Conservation (phyloP, 2,329 filamentous ascomycete species). For the Phaeosphaeriaceae sp. region DNA sequence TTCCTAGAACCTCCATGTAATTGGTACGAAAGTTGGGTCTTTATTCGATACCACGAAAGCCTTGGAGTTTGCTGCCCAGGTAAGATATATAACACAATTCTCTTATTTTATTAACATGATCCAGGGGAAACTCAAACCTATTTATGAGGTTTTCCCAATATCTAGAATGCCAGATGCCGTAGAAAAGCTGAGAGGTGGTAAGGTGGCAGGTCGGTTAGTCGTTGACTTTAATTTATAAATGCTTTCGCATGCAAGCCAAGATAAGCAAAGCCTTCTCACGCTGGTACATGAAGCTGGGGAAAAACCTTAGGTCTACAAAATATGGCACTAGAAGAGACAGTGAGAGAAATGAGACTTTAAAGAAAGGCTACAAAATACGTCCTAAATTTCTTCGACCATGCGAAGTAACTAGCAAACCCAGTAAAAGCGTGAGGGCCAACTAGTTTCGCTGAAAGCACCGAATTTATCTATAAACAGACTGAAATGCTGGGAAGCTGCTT, state of each 20-base stretch:
- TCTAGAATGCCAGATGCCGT: conserved; percentile 56
- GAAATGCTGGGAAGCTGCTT: too few species aligned
- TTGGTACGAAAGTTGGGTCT: conserved; percentile 49
- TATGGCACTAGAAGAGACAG: too few species aligned
- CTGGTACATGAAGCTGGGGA: too few species aligned
- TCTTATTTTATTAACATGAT: neutral
- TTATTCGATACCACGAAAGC: conserved; percentile 51
- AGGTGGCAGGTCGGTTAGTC: conserved; percentile 58
- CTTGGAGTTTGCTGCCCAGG: conserved; percentile 55
- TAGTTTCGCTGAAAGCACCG: too few species aligned
- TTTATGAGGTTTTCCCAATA: conserved; percentile 54
- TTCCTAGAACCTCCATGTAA: conserved; percentile 22
- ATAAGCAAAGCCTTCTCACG: neutral
- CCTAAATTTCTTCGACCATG: too few species aligned
- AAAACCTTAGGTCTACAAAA: too few species aligned
- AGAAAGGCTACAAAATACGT: too few species aligned
- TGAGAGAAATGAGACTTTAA: too few species aligned
- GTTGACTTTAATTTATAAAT: conserved; percentile 54
- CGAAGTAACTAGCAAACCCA: too few species aligned
- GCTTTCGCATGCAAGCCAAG: too few species aligned
- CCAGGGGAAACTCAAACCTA: conserved; percentile 52
- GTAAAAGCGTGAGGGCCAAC: too few species aligned
- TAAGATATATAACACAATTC: conserved; percentile 1
- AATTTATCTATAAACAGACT: too few species aligned
- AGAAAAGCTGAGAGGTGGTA: conserved; percentile 53